Base-by-base conservation (phyloP, 495 filamentous ascomycete genomes). In the Penicillium ucsense region DNA sequence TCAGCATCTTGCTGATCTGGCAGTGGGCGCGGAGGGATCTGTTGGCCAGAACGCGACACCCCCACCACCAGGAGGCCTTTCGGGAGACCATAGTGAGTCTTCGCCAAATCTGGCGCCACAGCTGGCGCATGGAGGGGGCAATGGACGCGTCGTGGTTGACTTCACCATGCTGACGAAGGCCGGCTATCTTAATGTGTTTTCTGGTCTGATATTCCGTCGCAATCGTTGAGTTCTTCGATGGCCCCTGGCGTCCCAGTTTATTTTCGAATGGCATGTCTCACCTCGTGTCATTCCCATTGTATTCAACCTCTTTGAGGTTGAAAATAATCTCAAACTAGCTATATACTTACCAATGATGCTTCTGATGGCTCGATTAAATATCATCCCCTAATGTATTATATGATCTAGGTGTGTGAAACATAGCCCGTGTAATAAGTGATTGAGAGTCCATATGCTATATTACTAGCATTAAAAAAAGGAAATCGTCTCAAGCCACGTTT, bases 1-100 rank as follows among this genome's bases (percentile, higher is more conserved):
- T 10, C 80, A 84, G 57, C 79, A 81, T 48, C 70, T 85, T 6
- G 83, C 82, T 2, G 81, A 85, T 52, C 59, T 86, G 10, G 82
- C 82, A 31, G 71, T 74, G 28, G 71, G 68, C 3, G 71, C 66
- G 3, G 71, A 74, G 43, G 69, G 68, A 31, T 65, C 65, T 6
- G 67, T 71, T 8, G 55, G 61, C 30, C 64, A 65, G 31, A 64
- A 60, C 34, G 57, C 58, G 4, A 59, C 66, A 0, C 53, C 58
- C 0, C 67, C 68, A 0, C 69, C 67, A 3, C 62, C 68, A 5
- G 60, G 52, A 31, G 20, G 20, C 20, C 51, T 68, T 5, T 50
- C 59, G 10, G 56, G 53, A 11, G 64, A 70, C 3, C 54, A 65
- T 7, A 44, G 45, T 29, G 64, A 63, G 8, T 48, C 62, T 0